Evolutionary conservation across 1,284 basidiomycete species (phyloP), one percentile per base, ranked within the genome.

Genomic region (Psilocybe mexicana): DNA sequence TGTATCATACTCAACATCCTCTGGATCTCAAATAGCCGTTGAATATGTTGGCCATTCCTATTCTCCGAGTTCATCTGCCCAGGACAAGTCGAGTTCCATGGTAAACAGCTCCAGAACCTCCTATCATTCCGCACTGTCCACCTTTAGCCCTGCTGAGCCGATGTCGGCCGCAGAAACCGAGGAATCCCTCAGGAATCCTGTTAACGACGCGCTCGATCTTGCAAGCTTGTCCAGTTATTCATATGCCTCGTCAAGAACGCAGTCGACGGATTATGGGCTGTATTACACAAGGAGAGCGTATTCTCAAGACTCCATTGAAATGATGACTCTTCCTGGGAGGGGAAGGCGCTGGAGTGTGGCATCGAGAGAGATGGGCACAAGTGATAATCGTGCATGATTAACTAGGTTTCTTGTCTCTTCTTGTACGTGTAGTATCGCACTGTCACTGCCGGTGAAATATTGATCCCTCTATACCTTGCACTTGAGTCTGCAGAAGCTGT

Each of bases 181-280:
- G 8, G 28, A 48, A 5, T 6, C 28, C 4, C 1, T 14, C 2
- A 8, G 18, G 28, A 18, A 35, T 23, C 26, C 46, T 23, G 18
- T 7, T 14, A 33, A 33, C 23, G 46, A 42, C 12, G 36, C 50
- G 10, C 40, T 52, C 7, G 50, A 52, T 43, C n/a, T 52, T 5
- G 50, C 50, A 28, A 23, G 11, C 3, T 25, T 42, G 23, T 42
- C 50, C 4, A 8, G 14, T 24, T 52, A 52, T 35, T 52, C 51
- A 7, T n/a, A n/a, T 30, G 51, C 51, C n/a, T 52, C 51, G 5
- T 52, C 51, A 6, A 25, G 51, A 25, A 52, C 51, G 23, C 26
- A 24, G 7, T 52, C 51, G 5, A 52, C 51, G n/a, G 51, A 52
- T 33, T 52, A 52, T 33, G 51, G 51, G 5, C 11, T 43, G 2